A percentile compares a stretch with the other conserved stretches of the same genome.
These are phyloP conservation scores for Mycena galopus DNA, from an alignment of 768 basidiomycete genomes.

Conservation along the genomic window DNA sequence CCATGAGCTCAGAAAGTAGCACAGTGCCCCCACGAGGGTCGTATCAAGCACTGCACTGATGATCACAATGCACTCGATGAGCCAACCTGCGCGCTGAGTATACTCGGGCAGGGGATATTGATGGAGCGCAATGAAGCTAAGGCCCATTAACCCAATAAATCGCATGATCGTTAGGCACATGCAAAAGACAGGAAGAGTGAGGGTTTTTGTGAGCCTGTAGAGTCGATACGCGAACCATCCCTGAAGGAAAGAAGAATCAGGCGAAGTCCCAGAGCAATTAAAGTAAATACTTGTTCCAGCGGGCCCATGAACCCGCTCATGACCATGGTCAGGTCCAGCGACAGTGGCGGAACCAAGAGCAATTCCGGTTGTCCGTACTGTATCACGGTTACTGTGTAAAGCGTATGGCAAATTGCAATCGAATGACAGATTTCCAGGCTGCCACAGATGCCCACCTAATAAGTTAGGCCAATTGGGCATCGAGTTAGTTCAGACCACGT, in stretches of 20 bases:
- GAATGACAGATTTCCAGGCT: not conserved
- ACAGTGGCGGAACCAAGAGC: not conserved
- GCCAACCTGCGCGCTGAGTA: not conserved
- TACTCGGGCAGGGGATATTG: not conserved
- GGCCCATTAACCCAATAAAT: not conserved
- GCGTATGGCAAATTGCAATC: constrained; percentile 4
- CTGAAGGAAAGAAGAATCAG: not conserved
- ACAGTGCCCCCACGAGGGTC: not conserved
- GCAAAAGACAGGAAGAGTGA: not conserved
- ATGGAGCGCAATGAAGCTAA: not conserved
- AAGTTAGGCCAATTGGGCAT: not conserved
- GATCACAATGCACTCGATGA: not conserved
- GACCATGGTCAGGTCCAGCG: not conserved
- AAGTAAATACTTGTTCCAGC: not conserved
- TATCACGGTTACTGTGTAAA: not conserved
- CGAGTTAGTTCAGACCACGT: not conserved
- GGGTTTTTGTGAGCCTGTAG: not conserved
- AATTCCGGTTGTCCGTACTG: not conserved
- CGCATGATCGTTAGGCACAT: not conserved
- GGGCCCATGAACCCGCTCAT: not conserved
- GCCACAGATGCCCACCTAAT: not conserved
- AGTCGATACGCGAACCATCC: constrained; percentile 3
- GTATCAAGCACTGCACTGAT: not conserved
- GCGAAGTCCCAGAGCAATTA: not conserved
- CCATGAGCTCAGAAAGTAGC: constrained; percentile 1